Evolutionary conservation across 805 yeast species (phyloP).

Genomic region (Saccharomyces cerevisiae): DNA sequence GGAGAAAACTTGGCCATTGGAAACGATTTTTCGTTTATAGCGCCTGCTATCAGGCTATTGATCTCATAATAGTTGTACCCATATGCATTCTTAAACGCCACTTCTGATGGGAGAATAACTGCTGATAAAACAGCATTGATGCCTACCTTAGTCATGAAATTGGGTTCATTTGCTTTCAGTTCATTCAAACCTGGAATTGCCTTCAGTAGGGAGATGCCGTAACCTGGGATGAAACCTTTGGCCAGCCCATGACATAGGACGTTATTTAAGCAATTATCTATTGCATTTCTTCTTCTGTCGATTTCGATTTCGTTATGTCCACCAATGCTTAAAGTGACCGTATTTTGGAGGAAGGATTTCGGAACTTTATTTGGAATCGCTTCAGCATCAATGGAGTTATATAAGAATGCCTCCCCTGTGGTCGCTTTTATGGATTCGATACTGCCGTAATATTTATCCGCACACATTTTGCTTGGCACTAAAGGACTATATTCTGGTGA

Average conservation of each 20-base stretch:
- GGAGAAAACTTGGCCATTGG: background rate
- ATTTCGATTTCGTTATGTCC: constrained; percentile 26
- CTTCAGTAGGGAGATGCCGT: constrained; percentile 21
- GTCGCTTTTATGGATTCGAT: constrained; percentile 27
- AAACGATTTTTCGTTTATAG: constrained; percentile 4
- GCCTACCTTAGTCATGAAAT: constrained; percentile 8
- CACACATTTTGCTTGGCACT: constrained; percentile 27
- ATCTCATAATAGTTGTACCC: constrained; percentile 11
- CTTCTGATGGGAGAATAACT: constrained; percentile 14
- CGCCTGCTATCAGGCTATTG: constrained; percentile 10
- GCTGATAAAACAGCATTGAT: constrained; percentile 10
- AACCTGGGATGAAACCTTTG: constrained; percentile 23
- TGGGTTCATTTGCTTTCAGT: background rate
- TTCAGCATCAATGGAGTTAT: constrained; percentile 13
- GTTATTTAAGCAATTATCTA: constrained; percentile 25
- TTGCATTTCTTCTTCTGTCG: constrained; percentile 19
- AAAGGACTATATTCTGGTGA: constrained; percentile 22
- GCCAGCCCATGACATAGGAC: constrained; percentile 21
- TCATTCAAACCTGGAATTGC: constrained; percentile 7
- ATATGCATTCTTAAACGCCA: constrained; percentile 13
- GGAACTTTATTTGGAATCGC: background rate
- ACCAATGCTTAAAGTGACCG: constrained; percentile 26
- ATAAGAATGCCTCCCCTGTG: constrained; percentile 26
- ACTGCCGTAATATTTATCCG: constrained; percentile 22
- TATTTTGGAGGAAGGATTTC: constrained; percentile 16